Evolutionary conservation across 257 asterid species (phyloP).

Genomic region (Handroanthus guayacan): DNA sequence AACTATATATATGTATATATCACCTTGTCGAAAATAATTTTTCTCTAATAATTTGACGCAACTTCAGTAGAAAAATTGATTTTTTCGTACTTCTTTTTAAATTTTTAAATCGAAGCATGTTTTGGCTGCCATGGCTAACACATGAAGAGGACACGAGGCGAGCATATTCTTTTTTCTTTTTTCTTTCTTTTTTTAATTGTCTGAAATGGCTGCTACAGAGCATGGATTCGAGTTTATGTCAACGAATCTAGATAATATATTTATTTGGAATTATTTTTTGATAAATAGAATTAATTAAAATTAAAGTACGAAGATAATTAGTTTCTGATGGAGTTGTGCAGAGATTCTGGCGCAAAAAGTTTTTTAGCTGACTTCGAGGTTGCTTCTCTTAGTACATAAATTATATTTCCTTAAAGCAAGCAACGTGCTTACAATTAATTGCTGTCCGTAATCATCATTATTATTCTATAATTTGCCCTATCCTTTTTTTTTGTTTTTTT

Average conservation of each 20-base stretch:
- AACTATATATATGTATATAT: too few relatives aligned
- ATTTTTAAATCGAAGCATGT: background rate
- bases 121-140: conserved; percentile 15
- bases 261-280: background rate
- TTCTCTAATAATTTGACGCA: background rate
- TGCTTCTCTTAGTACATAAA: conserved; percentile 38
- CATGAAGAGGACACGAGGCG: conserved; percentile 5
- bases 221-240: conserved; percentile 38
- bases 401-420: conserved; percentile 7
- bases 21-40: background rate
- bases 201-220: conserved; percentile 30
- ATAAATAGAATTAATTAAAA: background rate
- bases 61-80: background rate
- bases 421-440: conserved; percentile 40
- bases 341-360: conserved; percentile 31
- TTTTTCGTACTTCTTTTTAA: background rate
- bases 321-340: conserved; percentile 13
- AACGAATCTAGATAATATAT: conserved; percentile 37
- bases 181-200: background rate
- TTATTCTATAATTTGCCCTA: background rate
- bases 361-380: conserved; percentile 39
- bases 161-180: background rate
- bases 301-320: background rate
- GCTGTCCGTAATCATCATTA: conserved; percentile 15
- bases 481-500: too few relatives aligned